Conservation (phyloP, 176 grass and related monocot genomes). For the Oropetium thomaeum region DNA sequence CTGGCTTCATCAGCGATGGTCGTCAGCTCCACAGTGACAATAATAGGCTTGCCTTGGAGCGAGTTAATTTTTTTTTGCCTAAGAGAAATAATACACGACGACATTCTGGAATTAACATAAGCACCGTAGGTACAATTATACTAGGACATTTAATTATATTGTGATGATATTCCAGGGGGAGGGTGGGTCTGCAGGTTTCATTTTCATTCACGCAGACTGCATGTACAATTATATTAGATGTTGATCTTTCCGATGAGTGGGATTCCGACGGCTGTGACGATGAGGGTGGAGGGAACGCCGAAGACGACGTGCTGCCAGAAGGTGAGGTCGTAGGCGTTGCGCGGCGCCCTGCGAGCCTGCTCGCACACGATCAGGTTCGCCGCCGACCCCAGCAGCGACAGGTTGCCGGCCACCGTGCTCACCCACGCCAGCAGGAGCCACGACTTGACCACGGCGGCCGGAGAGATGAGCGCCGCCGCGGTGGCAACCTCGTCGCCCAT, state of each 20-base stretch:
- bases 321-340: constrained; percentile 62
- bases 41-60: not conserved
- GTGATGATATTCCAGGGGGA: not conserved
- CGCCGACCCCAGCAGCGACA: constrained; percentile 60
- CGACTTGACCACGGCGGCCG: constrained; percentile 16
- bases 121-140: constrained; percentile 4
- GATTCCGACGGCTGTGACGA: constrained; percentile 54
- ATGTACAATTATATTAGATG: not conserved
- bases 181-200: no score
- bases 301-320: constrained; percentile 65
- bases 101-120: not conserved
- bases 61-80: not conserved
- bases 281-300: constrained; percentile 60
- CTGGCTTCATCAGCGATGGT: not conserved
- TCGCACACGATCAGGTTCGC: constrained; percentile 85
- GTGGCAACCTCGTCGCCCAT: constrained; percentile 53
- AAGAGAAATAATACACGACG: not conserved
- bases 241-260: constrained; percentile 59
- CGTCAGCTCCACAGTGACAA: not conserved
- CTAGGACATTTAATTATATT: no score
- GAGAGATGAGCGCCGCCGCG: constrained; percentile 48
- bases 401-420: constrained; percentile 57
- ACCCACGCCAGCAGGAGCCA: constrained; percentile 48
- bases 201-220: not conserved
- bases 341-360: constrained; percentile 50